Evolutionary conservation across 306 rosid genomes (phyloP), one percentile per base, ranked within the genome.

Genomic region (Lagenaria siceraria): DNA sequence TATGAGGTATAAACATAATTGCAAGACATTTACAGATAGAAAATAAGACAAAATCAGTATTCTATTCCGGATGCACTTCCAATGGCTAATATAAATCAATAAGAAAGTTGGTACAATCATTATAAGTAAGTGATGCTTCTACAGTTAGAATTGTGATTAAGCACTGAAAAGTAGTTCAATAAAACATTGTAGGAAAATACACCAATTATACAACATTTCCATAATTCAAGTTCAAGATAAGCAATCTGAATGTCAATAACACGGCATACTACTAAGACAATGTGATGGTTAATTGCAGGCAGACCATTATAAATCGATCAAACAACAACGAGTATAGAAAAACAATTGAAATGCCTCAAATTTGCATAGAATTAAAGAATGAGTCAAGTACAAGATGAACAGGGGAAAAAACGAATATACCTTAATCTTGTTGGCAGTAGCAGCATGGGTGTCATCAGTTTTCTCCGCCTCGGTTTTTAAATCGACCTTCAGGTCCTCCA

Each of bases 401-500:
- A 63, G 10, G 8, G 36, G 33, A 29, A 13, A 7, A 61, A 25
- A 27, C 9, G 1, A 63, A 24, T 54, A 64, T 84, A 96, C 99
- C 97, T 96, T 96, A 83, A 87, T 92, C 86, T 96, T 92, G 79
- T 81, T 87, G 4, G 81, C 59, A 8, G 79, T 81, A 1, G 87
- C 89, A 48, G 87, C 84, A 14, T 84, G 77, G 53, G 86, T 79
- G 8, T 79, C 89, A 18, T 89, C 97, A 11, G 96, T 93, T 75
- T 81, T 88, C 83, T 90, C 92, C 0, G 93, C 93, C 78, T 96
- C 99, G 2, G 89, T 76, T 80, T 89, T 92, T 0, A 96, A 86
- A 63, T 96, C 99, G 7, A 96, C 90, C 87, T 87, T 96, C 89
- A 96, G 88, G 65, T 96, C 99, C 81, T 92, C 99, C 0, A 96